Conservation (phyloP, 345 rosid genomes). For the Camelina neglecta region DNA sequence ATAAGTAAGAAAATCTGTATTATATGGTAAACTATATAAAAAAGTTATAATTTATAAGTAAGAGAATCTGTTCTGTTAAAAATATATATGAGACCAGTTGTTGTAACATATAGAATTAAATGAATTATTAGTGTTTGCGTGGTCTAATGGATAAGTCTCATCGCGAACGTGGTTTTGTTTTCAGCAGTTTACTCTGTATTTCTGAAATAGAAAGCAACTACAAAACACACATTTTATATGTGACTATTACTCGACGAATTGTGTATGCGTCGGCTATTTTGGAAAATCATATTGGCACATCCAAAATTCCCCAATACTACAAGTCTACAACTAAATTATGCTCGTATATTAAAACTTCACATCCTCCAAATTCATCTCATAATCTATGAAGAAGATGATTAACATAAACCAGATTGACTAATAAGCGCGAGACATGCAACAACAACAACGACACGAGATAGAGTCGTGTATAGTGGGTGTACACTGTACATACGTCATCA, state of each 20-base stretch:
- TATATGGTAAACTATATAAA: too few relatives aligned
- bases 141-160: slow-evolving; percentile 99
- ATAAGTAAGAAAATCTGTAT: too few relatives aligned
- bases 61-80: too few relatives aligned
- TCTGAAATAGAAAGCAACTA: not conserved
- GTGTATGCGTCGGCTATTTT: slow-evolving; percentile 15
- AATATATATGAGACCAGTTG: not conserved
- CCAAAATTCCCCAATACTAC: not conserved
- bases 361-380: slow-evolving; percentile 6
- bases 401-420: slow-evolving; percentile 20
- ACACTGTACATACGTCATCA: slow-evolving; percentile 14
- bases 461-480: slow-evolving; percentile 20
- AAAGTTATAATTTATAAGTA: too few relatives aligned
- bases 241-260: not conserved
- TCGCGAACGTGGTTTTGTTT: slow-evolving; percentile 52
- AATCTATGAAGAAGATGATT: slow-evolving; percentile 13
- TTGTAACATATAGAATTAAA: not conserved
- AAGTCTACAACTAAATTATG: too few relatives aligned
- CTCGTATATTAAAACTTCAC: not conserved
- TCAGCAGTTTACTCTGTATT: not conserved
- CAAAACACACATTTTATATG: too few relatives aligned
- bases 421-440: slow-evolving; percentile 11
- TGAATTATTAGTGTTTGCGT: slow-evolving; percentile 53
- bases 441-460: slow-evolving; percentile 1
- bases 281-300: slow-evolving; percentile 10